A percentile compares a stretch with the other conserved stretches of the same genome.
Evolutionary conservation across 1,139 yeast species (phyloP).

Genomic region (Hemisphaericaspora lyxosophila): DNA sequence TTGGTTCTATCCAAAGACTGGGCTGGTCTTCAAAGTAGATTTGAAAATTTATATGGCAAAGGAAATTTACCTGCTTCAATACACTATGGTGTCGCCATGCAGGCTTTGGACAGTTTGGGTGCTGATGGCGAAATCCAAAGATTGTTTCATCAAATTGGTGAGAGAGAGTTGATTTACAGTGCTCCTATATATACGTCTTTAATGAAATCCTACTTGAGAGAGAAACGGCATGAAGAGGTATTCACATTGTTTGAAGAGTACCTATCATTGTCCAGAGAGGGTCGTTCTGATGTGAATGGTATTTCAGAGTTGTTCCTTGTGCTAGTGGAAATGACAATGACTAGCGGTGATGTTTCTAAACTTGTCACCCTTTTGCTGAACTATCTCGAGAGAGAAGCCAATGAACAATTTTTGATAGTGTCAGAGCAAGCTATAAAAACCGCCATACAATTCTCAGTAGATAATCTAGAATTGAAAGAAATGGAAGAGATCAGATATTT

Average conservation of each 20-base stretch:
- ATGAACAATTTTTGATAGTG: conserved; percentile 18
- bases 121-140: conserved; percentile 53
- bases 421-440: conserved; percentile 15
- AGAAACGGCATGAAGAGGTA: conserved; percentile 41
- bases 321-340: conserved; percentile 41
- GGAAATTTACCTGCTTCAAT: conserved; percentile 55
- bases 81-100: conserved; percentile 67
- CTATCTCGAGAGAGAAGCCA: conserved; percentile 24
- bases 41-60: conserved; percentile 59
- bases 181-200: conserved; percentile 49
- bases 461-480: conserved; percentile 24
- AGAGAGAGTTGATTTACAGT: conserved; percentile 50
- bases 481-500: conserved; percentile 22
- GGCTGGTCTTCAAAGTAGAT: conserved; percentile 57
- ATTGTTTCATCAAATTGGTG: conserved; percentile 48
- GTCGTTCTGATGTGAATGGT: conserved; percentile 5
- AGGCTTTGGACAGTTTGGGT: conserved; percentile 59
- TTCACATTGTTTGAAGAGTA: conserved; percentile 20
- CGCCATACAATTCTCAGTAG: conserved; percentile 21
- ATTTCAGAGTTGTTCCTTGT: conserved; percentile 31
- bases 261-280: conserved; percentile 2
- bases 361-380: conserved; percentile 43
- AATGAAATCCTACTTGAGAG: conserved; percentile 45
- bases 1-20: conserved; percentile 58
- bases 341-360: conserved; percentile 32